A percentile compares a stretch with the other conserved stretches of the same genome.
Conservation (phyloP, 768 basidiomycete genomes). For the Lentinula sp. region DNA sequence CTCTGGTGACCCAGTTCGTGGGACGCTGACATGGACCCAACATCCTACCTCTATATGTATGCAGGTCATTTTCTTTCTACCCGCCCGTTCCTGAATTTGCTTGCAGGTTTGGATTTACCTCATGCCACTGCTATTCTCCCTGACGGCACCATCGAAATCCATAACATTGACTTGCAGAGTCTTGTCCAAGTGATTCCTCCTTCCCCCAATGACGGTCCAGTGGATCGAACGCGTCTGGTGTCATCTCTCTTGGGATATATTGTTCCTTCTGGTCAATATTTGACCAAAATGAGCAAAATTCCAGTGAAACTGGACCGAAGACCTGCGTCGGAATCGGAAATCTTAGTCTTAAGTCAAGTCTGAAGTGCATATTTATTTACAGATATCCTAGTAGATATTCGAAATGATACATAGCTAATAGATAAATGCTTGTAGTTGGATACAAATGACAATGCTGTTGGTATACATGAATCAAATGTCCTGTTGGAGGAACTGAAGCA, state of each 20-base stretch:
- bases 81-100: background rate
- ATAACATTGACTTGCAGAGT: slow-evolving; percentile 68
- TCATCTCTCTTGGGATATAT: slow-evolving; percentile 40
- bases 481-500: slow-evolving; percentile 11
- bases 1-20: slow-evolving; percentile 83
- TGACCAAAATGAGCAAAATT: slow-evolving; percentile 39
- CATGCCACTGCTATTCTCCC: slow-evolving; percentile 74
- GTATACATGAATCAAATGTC: slow-evolving; percentile 4
- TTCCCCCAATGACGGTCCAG: background rate
- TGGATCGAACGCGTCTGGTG: slow-evolving; percentile 18
- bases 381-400: background rate
- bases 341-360: background rate
- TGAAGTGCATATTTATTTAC: background rate
- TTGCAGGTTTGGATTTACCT: slow-evolving; percentile 73
- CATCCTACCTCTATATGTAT: slow-evolving; percentile 74
- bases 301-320: slow-evolving; percentile 25
- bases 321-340: background rate
- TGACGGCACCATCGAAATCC: slow-evolving; percentile 75
- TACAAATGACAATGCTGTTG: slow-evolving; percentile 8
- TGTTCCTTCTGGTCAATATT: slow-evolving; percentile 42
- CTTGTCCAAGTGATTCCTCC: slow-evolving; percentile 62
- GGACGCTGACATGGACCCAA: slow-evolving; percentile 80
- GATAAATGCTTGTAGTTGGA: slow-evolving; percentile 8
- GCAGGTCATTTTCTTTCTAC: slow-evolving; percentile 22
- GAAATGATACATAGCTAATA: background rate